Percentiles rank a stretch among this genome's conserved stretches.
These are phyloP conservation scores for Triticum timopheevii DNA, from an alignment of 176 grass and related monocot genomes.

Conservation along the genomic window DNA sequence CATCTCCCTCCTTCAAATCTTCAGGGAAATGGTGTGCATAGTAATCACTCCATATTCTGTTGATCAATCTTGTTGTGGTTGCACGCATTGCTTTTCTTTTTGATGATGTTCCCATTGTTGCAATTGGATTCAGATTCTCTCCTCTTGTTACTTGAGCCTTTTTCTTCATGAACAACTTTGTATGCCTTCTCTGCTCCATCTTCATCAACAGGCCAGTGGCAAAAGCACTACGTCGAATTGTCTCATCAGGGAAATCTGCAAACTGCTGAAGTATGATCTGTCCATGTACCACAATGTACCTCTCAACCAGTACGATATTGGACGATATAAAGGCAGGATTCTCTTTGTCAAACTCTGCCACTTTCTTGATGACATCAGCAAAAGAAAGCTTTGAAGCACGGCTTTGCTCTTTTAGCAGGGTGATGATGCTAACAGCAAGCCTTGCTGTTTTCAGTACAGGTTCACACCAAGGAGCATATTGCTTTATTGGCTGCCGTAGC, in stretches of 20 bases:
- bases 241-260: constrained; percentile 90
- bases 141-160: constrained; percentile 59
- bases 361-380: constrained; percentile 74
- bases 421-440: constrained; percentile 88
- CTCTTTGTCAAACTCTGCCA: constrained; percentile 68
- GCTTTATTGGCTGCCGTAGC: constrained; percentile 76
- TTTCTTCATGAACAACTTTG: constrained; percentile 90
- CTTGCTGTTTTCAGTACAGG: constrained; percentile 90
- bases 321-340: constrained; percentile 70
- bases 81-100: constrained; percentile 92
- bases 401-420: constrained; percentile 89
- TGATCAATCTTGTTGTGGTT: constrained; percentile 82
- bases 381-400: constrained; percentile 90
- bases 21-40: constrained; percentile 90
- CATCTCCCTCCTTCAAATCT: constrained; percentile 55
- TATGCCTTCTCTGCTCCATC: constrained; percentile 85
- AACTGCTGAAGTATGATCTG: constrained; percentile 98
- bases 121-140: constrained; percentile 86
- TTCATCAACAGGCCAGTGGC: constrained; percentile 73
- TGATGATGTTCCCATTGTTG: constrained; percentile 57
- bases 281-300: constrained; percentile 89
- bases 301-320: constrained; percentile 66
- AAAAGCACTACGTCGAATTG: constrained; percentile 84
- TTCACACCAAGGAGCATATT: constrained; percentile 90
- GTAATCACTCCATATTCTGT: constrained; percentile 86